Evolutionary conservation across 2,329 filamentous ascomycete genomes (phyloP), one percentile per base, ranked within the genome.

Genomic region (Epichloe bromicola): DNA sequence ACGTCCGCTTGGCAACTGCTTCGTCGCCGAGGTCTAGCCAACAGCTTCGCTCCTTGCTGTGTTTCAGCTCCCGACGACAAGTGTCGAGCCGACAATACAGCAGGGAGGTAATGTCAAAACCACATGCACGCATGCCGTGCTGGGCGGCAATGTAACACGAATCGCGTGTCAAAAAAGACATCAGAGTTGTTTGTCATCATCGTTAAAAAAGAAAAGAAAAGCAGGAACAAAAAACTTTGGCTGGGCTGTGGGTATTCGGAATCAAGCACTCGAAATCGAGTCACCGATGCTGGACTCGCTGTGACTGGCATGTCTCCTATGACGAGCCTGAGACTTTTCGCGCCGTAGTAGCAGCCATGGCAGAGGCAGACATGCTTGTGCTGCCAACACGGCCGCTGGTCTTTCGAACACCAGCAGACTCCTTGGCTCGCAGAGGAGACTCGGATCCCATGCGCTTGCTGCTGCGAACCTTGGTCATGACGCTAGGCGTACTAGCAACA

Each of bases 311-410:
- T 4, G 56, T 56, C 53, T 56, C 63, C 60, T 67, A 65, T 46
- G 65, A 62, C 47, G 49, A 46, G 49, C 65, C 74, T 47, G 75
- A 79, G 51, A 79, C 73, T 67, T 80, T 81, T 54, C 78, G 71
- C 39, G 69, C 70, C 23, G 73, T 68, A 6, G 74, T 68, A 26
- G 67, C 63, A 53, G 68, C 68, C 40, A 65, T 67, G 49, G 67
- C 67, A n/a, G 70, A 69, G 19, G 65, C 66, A 36, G 68, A 63
- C 48, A 61, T 65, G 57, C 70, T 75, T 52, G 78, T 70, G 62
- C 80, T 84, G 47, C 79, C 81, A 14, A 85, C 70, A 41, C 82
- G 74, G 38, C 81, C 81, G 58, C 80, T 84, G 4, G 78, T 82
- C 72, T 85, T 85, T 54, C 82, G 76, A 44, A 83, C 73, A 44